phyloP scores from a whole-genome alignment of 805 yeast genomes.

The Barnettozyma salicaria region DNA sequence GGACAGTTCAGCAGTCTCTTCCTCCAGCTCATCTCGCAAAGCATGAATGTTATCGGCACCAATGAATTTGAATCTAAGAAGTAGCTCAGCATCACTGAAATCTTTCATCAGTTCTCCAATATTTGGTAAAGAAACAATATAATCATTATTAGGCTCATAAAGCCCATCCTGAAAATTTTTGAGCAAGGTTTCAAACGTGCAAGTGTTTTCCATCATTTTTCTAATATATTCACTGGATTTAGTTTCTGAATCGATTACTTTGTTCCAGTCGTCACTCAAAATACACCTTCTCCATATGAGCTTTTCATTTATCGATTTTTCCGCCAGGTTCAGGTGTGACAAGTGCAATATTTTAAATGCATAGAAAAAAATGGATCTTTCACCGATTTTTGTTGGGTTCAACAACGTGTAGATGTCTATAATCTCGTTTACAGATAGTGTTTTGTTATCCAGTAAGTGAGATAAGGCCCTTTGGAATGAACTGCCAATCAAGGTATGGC shows the following conservation, averaged over 20 bases:
- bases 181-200: conserved; percentile 41
- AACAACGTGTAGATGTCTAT: conserved; percentile 47
- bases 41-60: conserved; percentile 22
- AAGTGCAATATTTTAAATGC: conserved; percentile 50
- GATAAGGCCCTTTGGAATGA: conserved; percentile 25
- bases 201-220: conserved; percentile 35
- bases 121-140: conserved; percentile 29
- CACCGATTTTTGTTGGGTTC: conserved; percentile 28
- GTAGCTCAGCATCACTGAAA: conserved; percentile 17
- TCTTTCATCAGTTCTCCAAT: conserved; percentile 11
- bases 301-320: conserved; percentile 31
- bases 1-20: conserved; percentile 21
- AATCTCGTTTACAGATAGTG: conserved; percentile 39
- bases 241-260: conserved; percentile 31
- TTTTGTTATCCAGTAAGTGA: conserved; percentile 33
- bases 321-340: conserved; percentile 22
- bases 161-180: conserved; percentile 31
- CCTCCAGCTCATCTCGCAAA: conserved; percentile 20
- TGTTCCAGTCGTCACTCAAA: conserved; percentile 46
- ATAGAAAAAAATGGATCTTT: conserved; percentile 30
- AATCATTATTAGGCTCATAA: conserved; percentile 22
- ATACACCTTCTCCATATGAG: conserved; percentile 58
- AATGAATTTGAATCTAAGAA: conserved; percentile 21
- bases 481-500: too few relatives aligned
- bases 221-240: conserved; percentile 38